Evolutionary conservation across 176 grass and related monocot genomes (phyloP), one percentile per base, ranked within the genome.

Genomic region (Hyparrhenia diplandra): DNA sequence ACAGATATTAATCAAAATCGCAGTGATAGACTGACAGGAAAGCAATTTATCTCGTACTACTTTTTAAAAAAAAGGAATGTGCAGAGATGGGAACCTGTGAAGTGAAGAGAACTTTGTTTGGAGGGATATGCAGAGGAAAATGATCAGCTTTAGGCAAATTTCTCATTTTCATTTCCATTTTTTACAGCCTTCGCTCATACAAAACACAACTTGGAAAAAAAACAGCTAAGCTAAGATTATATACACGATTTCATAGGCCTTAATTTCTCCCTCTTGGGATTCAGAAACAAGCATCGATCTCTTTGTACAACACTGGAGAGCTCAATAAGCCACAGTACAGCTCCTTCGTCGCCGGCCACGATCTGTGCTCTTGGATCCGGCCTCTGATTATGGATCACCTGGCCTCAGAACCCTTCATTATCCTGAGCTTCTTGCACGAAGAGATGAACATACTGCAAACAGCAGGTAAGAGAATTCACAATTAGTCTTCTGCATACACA

Each of bases 391-490:
- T 24, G 17, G 35, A 73, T 81, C 91, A 93, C 81, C 81, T 93
- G 46, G 82, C 89, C 57, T 97, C 91, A 71, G 83, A 90, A 1
- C 85, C 83, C 68, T 82, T 97, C 92, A 98, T 89, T 57, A 98
- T 94, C 74, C 95, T 98, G 35, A 98, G 84, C 76, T 90, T 98
- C 85, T 97, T 98, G 95, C 94, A 94, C 1, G 94, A 92, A 49
- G 87, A 86, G 85, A 85, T 81, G 76, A 98, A 94, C 95, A 98
- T 94, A 23, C 94, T 97, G 81, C 75, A 88, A 57, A 60, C 23
- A 80, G 9, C 6, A n/a, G n/a, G n/a, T n/a, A n/a, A 11, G 0
- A 18, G 30, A 0, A 39, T 0, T 49, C 30, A 41, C 1, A 9
- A 28, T 88, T 10, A 88, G 80, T 6, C 21, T 37, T 39, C 7